Base-by-base conservation (phyloP, 148 eudicot genomes). In the Rhododendron vialii region DNA sequence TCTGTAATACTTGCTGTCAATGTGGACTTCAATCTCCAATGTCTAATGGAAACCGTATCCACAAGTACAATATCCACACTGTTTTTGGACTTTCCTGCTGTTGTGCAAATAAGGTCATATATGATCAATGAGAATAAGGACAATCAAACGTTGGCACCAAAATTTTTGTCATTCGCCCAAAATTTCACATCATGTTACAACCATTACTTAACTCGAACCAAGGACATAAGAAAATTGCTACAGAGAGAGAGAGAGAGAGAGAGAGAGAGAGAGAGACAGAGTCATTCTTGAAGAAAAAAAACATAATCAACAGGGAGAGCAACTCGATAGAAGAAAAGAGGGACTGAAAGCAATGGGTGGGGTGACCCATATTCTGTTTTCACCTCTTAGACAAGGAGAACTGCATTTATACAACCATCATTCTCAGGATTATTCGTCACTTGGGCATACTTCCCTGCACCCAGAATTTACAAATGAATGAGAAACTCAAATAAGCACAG, bases 381-480 rank as follows among this genome's bases (percentile, higher is more conserved):
- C 53, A 81, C 57, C 71, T 33, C 30, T 86, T 88, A 97, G 55
- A 97, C 99, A 74, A 97, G 93, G 84, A 97, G 90, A 79, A 97
- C 98, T 2, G 91, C 95, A 84, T 97, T 97, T 84, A 97, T 97
- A 50, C 99, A 97, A 48, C 99, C 99, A 91, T 97, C 99, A 65
- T 97, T 97, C 89, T 97, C 99, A 11, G 98, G 98, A 81, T 97
- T 93, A 89, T 97, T 97, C 1, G 99, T 97, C 91, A 97, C 96
- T 91, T 97, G 98, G 3, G 98, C 99, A 88, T 95, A 97, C 77
- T 97, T 97, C 65, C 99, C 99, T 97, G 95, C 91, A 91, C 77
- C n/a, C 6, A 78, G 82, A 17, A 71, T 7, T 22, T 26, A 83
- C 30, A 5, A 61, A n/a, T n/a, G 26, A 35, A 77, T 18, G 30